Percentiles rank a stretch among this genome's conserved stretches.
phyloP scores from a whole-genome alignment of 345 rosid genomes.

The Aquilaria malaccensis region DNA sequence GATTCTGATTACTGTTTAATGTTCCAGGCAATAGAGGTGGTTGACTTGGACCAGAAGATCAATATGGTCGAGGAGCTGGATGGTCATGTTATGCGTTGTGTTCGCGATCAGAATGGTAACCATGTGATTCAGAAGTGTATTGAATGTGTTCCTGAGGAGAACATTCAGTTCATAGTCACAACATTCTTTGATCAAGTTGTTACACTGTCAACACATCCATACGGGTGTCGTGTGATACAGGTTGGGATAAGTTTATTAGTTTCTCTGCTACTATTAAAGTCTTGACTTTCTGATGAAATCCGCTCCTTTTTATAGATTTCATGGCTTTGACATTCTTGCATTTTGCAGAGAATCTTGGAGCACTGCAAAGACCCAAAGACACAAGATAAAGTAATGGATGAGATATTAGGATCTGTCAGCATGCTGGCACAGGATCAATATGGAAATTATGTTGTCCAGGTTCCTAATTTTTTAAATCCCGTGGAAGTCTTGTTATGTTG shows the following conservation, averaged over 20 bases:
- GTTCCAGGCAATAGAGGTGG: conserved; percentile 44
- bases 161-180: conserved; percentile 31
- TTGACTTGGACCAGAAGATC: conserved; percentile 47
- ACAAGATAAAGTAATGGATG: conserved; percentile 44
- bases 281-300: not conserved
- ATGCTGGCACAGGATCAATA: conserved; percentile 52
- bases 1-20: not conserved
- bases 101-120: conserved; percentile 58
- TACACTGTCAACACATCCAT: conserved; percentile 47
- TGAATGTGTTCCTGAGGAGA: conserved; percentile 49
- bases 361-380: conserved; percentile 38
- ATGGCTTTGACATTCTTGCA: not conserved
- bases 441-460: conserved; percentile 58
- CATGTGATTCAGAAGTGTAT: conserved; percentile 57
- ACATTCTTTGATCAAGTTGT: conserved; percentile 43
- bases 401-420: conserved; percentile 43
- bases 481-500: not conserved
- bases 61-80: conserved; percentile 50
- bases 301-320: not conserved
- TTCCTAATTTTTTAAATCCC: conserved; percentile 9
- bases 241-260: conserved; percentile 10
- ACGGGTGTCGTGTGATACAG: conserved; percentile 59
- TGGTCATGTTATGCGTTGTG: conserved; percentile 47
- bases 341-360: conserved; percentile 40
- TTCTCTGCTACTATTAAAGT: not conserved